Conservation (phyloP, 148 eudicot genomes). For the Polygonum aviculare region DNA sequence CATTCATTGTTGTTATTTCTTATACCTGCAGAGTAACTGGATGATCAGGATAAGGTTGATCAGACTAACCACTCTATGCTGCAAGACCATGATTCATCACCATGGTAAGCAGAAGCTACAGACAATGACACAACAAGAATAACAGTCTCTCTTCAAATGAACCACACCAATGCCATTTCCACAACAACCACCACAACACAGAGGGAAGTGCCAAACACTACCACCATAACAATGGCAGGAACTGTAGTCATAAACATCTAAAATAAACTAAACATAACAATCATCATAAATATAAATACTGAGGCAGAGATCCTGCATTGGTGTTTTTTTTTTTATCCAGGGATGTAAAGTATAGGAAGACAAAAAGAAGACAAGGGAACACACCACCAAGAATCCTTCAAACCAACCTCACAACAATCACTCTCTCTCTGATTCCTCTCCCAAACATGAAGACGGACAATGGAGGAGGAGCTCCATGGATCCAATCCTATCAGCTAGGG, state of each 20-base stretch:
- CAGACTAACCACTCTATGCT: not conserved
- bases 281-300: not conserved
- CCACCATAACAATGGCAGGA: not conserved
- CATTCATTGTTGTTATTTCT: not conserved
- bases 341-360: not conserved
- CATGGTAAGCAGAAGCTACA: not conserved
- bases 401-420: not conserved
- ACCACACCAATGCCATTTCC: not conserved
- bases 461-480: not conserved
- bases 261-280: not conserved
- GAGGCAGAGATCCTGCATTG: not conserved
- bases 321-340: not conserved
- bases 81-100: not conserved
- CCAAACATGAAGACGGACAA: not conserved
- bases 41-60: not conserved
- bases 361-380: not conserved
- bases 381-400: not conserved
- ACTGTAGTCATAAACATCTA: not conserved
- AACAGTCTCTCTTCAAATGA: not conserved
- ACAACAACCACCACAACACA: not conserved
- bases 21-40: not conserved
- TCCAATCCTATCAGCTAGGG: not conserved
- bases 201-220: not conserved
- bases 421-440: not conserved
- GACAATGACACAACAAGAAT: not conserved